phyloP scores from a whole-genome alignment of 495 filamentous ascomycete species.

The Xylaria palmicola region DNA sequence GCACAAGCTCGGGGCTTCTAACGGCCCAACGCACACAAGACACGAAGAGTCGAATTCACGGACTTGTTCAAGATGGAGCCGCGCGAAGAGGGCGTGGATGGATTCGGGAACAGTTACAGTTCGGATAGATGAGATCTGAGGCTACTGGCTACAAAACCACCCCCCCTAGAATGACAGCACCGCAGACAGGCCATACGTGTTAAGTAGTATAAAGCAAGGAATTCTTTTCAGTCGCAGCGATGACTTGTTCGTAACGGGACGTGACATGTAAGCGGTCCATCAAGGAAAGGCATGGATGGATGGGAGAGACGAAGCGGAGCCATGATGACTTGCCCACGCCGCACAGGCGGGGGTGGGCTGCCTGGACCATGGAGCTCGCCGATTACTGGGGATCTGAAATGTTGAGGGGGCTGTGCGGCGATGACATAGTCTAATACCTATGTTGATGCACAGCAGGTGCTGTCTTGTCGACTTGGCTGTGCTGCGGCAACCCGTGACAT shows the following conservation, averaged over 20 bases:
- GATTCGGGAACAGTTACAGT: background rate
- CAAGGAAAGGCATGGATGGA: no score
- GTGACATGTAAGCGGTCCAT: background rate
- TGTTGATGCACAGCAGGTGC: background rate
- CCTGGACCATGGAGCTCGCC: no score
- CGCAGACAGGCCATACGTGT: conserved; percentile 28
- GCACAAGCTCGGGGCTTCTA: background rate
- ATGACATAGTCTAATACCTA: no score
- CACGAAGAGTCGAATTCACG: background rate
- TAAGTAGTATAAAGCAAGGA: conserved; percentile 34
- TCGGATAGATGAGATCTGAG: background rate
- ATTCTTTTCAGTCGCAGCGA: conserved; percentile 22
- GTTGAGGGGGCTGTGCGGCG: background rate
- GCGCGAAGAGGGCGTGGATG: background rate
- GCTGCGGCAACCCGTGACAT: background rate
- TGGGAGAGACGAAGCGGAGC: background rate
- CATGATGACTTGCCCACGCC: no score
- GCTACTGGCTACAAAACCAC: conserved; percentile 11
- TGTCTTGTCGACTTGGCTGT: background rate
- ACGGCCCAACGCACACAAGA: background rate
- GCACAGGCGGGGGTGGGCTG: no score
- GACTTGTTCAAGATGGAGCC: background rate
- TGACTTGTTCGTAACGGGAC: background rate
- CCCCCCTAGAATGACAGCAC: conserved; percentile 19
- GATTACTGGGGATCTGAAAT: no score